A percentile compares a stretch with the other conserved stretches of the same genome.
These are phyloP conservation scores for Termitomyces sp. DNA, from an alignment of 768 basidiomycete species.

Conservation along the genomic window DNA sequence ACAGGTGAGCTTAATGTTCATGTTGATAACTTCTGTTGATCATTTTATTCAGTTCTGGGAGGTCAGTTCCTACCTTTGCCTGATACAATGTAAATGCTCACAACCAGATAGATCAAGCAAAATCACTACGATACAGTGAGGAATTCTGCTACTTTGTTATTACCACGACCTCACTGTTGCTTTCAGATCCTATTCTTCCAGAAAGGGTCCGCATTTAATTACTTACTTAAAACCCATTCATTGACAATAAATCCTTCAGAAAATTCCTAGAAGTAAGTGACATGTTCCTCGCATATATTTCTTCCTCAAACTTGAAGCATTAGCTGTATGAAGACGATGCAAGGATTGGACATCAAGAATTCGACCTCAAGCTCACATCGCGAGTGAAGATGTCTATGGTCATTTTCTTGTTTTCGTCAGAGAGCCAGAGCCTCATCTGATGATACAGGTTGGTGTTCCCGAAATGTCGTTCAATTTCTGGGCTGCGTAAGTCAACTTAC, in stretches of 20 bases:
- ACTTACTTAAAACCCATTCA: slow-evolving; percentile 1
- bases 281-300: background rate
- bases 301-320: slow-evolving; percentile 11
- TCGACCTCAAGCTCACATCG: slow-evolving; percentile 89
- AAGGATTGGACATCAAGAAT: slow-evolving; percentile 87
- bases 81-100: background rate
- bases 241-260: slow-evolving; percentile 30
- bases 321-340: slow-evolving; percentile 97
- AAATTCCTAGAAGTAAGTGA: slow-evolving; percentile 74
- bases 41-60: slow-evolving; percentile 62
- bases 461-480: slow-evolving; percentile 92
- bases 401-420: slow-evolving; percentile 13
- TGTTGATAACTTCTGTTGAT: slow-evolving; percentile 3
- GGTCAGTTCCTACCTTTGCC: slow-evolving; percentile 35
- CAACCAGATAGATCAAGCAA: slow-evolving; percentile 76
- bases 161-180: slow-evolving; percentile 17
- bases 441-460: slow-evolving; percentile 83
- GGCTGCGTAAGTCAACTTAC: slow-evolving; percentile 64
- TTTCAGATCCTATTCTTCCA: slow-evolving; percentile 90
- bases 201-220: slow-evolving; percentile 67
- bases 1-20: slow-evolving; percentile 47
- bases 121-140: slow-evolving; percentile 91
- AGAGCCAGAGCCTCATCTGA: background rate
- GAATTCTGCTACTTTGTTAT: slow-evolving; percentile 8
- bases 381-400: slow-evolving; percentile 99